phyloP scores from a whole-genome alignment of 2,329 filamentous ascomycete genomes.

The Aspergillus japonicus region DNA sequence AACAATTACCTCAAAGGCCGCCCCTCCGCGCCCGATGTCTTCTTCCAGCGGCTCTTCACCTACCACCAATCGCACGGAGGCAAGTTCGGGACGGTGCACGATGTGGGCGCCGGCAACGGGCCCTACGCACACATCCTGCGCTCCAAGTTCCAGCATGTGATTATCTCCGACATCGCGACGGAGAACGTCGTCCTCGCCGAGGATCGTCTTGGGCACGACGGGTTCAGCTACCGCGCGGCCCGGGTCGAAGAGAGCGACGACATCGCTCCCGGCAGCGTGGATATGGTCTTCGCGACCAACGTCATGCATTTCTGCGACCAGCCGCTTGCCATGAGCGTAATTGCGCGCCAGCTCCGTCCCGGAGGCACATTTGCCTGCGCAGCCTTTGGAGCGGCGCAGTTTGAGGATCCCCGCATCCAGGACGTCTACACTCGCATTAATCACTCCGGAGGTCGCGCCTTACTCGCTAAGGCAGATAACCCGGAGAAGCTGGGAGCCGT shows the following conservation, averaged over 20 bases:
- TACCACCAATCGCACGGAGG: background rate
- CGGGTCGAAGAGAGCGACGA: background rate
- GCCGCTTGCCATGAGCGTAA: background rate
- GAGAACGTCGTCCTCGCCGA: background rate
- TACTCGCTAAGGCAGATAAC: background rate
- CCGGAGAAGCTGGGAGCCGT: background rate
- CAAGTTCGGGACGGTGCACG: background rate
- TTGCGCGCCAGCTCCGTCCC: background rate
- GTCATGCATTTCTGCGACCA: background rate
- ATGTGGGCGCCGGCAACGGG: background rate
- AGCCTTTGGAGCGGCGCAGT: background rate
- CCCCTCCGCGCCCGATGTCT: background rate
- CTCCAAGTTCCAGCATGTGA: background rate
- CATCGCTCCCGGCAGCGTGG: background rate
- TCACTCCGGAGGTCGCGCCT: background rate
- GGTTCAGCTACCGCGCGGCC: background rate
- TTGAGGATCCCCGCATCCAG: background rate
- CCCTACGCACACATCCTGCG: background rate
- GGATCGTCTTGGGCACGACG: background rate
- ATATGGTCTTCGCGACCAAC: background rate
- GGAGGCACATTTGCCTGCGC: background rate
- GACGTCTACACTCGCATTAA: background rate
- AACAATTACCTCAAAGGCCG: background rate
- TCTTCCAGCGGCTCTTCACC: background rate
- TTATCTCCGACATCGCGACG: background rate